These are phyloP conservation scores for Coniophora puteana DNA, from an alignment of 1,284 basidiomycete genomes.

Conservation along the genomic window DNA sequence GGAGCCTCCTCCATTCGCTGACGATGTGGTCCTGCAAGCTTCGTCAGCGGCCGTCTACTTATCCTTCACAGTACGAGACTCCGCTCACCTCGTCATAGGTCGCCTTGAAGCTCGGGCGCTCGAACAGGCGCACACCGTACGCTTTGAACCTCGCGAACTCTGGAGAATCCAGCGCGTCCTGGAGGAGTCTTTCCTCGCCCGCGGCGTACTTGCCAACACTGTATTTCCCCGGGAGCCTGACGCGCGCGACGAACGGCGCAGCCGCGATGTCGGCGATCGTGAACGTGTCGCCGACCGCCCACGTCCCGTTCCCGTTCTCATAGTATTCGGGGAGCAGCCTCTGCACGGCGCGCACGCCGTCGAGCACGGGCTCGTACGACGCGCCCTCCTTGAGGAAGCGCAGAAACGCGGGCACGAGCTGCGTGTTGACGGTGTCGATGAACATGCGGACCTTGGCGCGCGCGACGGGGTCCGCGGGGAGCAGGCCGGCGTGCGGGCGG, in stretches of 20 bases:
- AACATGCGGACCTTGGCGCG: conserved; percentile 60
- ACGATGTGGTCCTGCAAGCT: too few relatives aligned
- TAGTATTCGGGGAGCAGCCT: conserved; percentile 24
- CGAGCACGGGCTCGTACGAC: neutral
- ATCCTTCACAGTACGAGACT: neutral
- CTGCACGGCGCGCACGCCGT: conserved; percentile 25
- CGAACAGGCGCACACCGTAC: conserved; percentile 38
- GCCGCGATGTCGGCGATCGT: conserved; percentile 53
- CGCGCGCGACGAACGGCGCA: conserved; percentile 43
- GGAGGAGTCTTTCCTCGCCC: conserved; percentile 37
- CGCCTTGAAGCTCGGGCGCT: conserved; percentile 42
- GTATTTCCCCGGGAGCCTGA: conserved; percentile 37
- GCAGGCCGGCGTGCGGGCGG: conserved; percentile 38
- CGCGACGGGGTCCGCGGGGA: conserved; percentile 50
- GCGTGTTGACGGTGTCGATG: conserved; percentile 43
- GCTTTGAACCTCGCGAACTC: conserved; percentile 39
- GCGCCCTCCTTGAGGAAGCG: neutral
- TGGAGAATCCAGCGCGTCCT: conserved; percentile 30
- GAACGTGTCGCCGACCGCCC: conserved; percentile 28
- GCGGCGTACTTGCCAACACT: conserved; percentile 40
- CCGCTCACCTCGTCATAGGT: conserved; percentile 42
- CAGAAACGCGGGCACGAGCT: conserved; percentile 4
- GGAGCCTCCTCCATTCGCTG: too few relatives aligned
- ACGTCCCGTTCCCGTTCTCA: conserved; percentile 14
- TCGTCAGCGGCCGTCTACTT: too few relatives aligned